Base-by-base conservation (phyloP, 1,284 basidiomycete species). In the Sporisorium scitamineum region DNA sequence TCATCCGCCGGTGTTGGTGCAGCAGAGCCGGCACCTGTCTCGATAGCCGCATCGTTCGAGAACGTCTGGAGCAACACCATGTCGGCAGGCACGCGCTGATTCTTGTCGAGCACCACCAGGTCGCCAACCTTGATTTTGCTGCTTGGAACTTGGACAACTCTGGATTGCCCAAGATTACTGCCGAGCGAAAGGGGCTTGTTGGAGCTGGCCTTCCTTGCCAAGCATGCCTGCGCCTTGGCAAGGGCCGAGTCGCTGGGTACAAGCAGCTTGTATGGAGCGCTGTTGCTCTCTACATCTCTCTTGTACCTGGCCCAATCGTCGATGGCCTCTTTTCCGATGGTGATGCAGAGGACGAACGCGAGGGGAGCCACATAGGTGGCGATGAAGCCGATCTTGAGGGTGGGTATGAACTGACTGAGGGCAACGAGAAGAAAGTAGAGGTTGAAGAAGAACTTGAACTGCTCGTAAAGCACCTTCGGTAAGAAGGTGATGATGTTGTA, bases 391-490 rank as follows among this genome's bases (percentile, higher is more conserved):
- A 97, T 99, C 88, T 95, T 96, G 74, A 99, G 89, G 0, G 95
- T 93, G 5, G 96, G 97, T 10, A 99, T 88, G 82, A 99, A 97
- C 85, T 99, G 96, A 31, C 93, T 95, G 5, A 99, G 88, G 0
- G 97, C 96, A 16, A 99, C 97, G 14, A 98, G 91, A 5, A 99
- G 90, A 85, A 99, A 99, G 87, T 99, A 99, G 14, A 99, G 89
- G 86, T 99, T 99, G 91, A 97, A 99, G 89, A 99, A 99, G 89
- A 97, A 98, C 87, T 98, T 99, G 92, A 99, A 99, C 86, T 99
- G 97, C 86, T 98, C 95, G 86, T 98, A 99, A 85, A 99, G 91
- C 47, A 99, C 95, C 70, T 97, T 90, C 0, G 96, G 96, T 5
- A 99, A 89, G 88, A 99, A 99, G 10, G 94, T 94, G 86, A 94